Evolutionary conservation across 2,329 filamentous ascomycete genomes (phyloP).

Genomic region (Neophaeococcomyces aloes): DNA sequence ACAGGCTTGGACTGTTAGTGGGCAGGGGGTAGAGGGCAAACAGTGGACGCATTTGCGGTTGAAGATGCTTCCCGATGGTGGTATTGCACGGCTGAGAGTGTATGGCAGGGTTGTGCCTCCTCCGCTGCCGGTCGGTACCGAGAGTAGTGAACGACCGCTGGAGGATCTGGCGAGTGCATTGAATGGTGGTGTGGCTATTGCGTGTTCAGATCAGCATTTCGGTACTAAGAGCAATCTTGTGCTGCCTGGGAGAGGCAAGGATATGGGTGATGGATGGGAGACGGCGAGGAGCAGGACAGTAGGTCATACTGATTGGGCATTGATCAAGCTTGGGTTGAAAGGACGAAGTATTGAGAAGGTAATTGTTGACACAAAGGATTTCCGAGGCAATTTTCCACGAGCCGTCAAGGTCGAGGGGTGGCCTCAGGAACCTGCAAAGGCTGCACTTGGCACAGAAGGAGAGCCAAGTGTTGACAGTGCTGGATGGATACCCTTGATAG

Average conservation of each 20-base stretch:
- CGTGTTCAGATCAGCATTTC: conserved; percentile 34
- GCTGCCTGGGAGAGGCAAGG: conserved; percentile 33
- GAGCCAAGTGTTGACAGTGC: conserved; percentile 27
- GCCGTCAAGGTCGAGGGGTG: conserved; percentile 32
- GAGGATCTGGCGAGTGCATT: conserved; percentile 34
- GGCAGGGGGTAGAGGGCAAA: conserved; percentile 19
- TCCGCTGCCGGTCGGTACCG: conserved; percentile 13
- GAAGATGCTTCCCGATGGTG: conserved; percentile 38
- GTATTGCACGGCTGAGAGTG: conserved; percentile 33
- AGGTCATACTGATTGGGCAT: conserved; percentile 35
- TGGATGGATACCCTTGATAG: conserved; percentile 30
- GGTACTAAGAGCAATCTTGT: conserved; percentile 32
- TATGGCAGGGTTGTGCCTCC: conserved; percentile 35
- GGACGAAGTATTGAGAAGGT: conserved; percentile 28
- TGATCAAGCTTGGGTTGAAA: conserved; percentile 31
- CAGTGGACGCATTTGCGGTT: conserved; percentile 35
- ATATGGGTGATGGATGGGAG: conserved; percentile 39
- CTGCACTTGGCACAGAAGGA: conserved; percentile 18
- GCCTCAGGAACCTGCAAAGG: conserved; percentile 16
- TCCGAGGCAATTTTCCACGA: conserved; percentile 35
- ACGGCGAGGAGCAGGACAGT: conserved; percentile 30
- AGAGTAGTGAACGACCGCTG: conserved; percentile 14
- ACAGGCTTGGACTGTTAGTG: conserved; percentile 31
- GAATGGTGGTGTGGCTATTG: conserved; percentile 31
- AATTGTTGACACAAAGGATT: conserved; percentile 36